Conservation (phyloP, 805 yeast species). For the Alloascoidea africana region DNA sequence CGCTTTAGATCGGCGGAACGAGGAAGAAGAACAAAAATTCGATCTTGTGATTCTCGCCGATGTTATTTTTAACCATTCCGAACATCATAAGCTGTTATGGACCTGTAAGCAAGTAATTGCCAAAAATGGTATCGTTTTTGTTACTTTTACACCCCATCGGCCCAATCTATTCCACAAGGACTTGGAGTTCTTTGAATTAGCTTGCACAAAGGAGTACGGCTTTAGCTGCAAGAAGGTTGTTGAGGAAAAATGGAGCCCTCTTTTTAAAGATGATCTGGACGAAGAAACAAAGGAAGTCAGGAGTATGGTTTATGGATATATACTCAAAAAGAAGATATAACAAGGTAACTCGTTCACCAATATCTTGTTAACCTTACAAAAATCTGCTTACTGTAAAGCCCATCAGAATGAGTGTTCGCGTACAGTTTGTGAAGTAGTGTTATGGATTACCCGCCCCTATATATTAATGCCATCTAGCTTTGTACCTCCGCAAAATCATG, state of each 20-base stretch:
- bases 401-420: no score
- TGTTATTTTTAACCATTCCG: slow-evolving; percentile 85
- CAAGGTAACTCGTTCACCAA: no score
- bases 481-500: no score
- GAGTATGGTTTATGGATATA: slow-evolving; percentile 59
- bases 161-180: slow-evolving; percentile 62
- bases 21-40: slow-evolving; percentile 30
- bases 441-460: no score
- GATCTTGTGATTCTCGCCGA: slow-evolving; percentile 80
- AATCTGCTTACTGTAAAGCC: no score
- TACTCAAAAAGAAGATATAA: no score
- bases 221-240: slow-evolving; percentile 60
- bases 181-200: slow-evolving; percentile 62
- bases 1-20: no score
- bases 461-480: no score
- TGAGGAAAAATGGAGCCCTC: slow-evolving; percentile 78
- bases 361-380: no score
- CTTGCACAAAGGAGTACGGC: slow-evolving; percentile 42
- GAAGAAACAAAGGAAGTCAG: slow-evolving; percentile 61
- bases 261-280: slow-evolving; percentile 75
- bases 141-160: slow-evolving; percentile 91
- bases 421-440: no score
- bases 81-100: slow-evolving; percentile 57
- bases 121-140: slow-evolving; percentile 50
- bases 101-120: slow-evolving; percentile 42